A percentile compares a stretch with the other conserved stretches of the same genome.
phyloP scores from a whole-genome alignment of 352 stramenopile species.

The Phytophthora rubi region DNA sequence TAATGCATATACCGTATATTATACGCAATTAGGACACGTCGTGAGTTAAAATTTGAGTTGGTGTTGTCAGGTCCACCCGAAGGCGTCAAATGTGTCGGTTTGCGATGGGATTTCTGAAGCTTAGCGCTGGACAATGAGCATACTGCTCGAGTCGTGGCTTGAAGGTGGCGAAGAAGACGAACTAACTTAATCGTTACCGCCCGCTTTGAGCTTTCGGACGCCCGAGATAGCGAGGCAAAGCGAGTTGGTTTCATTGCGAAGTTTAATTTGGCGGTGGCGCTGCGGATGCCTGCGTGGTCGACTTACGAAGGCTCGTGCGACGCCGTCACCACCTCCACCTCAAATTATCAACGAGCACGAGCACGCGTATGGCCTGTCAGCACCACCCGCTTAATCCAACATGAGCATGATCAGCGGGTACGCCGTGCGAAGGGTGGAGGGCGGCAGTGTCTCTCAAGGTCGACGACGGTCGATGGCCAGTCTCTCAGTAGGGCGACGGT shows the following conservation, averaged over 20 bases:
- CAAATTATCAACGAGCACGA: neutral
- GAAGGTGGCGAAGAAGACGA: no score
- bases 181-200: neutral
- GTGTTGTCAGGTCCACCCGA: neutral
- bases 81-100: neutral
- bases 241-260: slow-evolving; percentile 2
- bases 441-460: slow-evolving; percentile 6
- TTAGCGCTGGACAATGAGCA: slow-evolving; percentile 9
- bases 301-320: neutral
- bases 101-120: neutral
- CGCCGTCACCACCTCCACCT: neutral
- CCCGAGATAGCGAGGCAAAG: neutral
- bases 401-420: slow-evolving; percentile 45
- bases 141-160: neutral
- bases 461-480: slow-evolving; percentile 22
- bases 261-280: neutral
- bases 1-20: no score
- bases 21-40: no score
- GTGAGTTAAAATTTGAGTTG: neutral
- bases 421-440: slow-evolving; percentile 16
- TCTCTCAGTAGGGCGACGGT: slow-evolving; percentile 23
- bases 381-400: neutral
- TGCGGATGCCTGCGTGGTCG: neutral
- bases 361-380: slow-evolving; percentile 3
- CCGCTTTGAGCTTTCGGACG: neutral